Base-by-base conservation (phyloP, 352 stramenopile species). In the Globisporangium radiosum region DNA sequence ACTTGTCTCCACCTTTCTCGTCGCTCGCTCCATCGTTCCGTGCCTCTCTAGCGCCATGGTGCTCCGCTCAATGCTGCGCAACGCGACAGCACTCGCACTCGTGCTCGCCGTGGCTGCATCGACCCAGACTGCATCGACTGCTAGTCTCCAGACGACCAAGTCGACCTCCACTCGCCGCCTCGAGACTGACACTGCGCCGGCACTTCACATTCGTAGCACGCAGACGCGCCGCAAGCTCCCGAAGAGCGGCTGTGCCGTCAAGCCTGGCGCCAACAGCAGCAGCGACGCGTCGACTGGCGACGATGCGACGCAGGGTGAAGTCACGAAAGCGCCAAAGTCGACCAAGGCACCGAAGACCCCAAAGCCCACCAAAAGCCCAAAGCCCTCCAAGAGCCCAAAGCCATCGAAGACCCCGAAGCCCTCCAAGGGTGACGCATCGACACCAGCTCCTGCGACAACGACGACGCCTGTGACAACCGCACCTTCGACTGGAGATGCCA, bases 31-130 rank as follows among this genome's bases (percentile, higher is more conserved):
- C 19, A 25, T 25, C 19, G 19, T 25, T 25, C 19, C 19, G 19
- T 25, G 19, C 19, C 19, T 25, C 19, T 25, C 19, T 1, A 25
- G 19, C 19, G 19, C 19, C 37, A 57, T 63, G 57, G 57, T 63
- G 42, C 57, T 63, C 33, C 50, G 57, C 43, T 58, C 50, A 37
- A 52, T 58, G 11, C 43, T 63, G 5, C 52, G 57, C 51, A 63
- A 63, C 43, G 57, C 38, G 17, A 47, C 57, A n/a, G 57, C 57
- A 51, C 43, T 63, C n/a, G 57, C 57, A 17, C 57, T 63, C 14
- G 36, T 63, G 39, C 25, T 63, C 33, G 57, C 52, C 9, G 17
- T 58, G 14, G 51, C 57, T 15, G 38, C 50, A 5, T 54, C 57
- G 1, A 63, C 37, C 57, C 33, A 58, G 15, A 15, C 50, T 10